Percentiles rank a stretch among this genome's conserved stretches.
Evolutionary conservation across 177 flowering plant genomes (phyloP).

Genomic region (Telopea speciosissima): DNA sequence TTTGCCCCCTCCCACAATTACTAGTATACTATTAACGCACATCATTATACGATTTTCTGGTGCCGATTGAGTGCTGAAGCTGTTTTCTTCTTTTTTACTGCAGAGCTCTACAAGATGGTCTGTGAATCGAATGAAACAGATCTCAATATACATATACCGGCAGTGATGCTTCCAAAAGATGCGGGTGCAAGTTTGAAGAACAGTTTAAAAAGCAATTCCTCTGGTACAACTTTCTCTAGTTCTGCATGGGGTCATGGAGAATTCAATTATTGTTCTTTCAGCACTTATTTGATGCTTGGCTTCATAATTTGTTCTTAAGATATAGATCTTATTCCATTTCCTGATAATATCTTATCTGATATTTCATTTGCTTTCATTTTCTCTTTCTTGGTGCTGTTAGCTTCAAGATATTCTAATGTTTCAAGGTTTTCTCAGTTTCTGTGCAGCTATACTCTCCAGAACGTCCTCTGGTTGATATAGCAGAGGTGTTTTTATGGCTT

Average conservation of each 20-base stretch:
- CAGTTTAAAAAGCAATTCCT: constrained; percentile 34
- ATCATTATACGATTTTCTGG: not conserved
- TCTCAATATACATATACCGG: constrained; percentile 59
- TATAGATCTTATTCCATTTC: not conserved
- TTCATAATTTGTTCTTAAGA: not conserved
- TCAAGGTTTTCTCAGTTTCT: constrained; percentile 39
- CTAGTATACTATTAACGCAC: not conserved
- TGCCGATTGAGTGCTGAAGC: not conserved
- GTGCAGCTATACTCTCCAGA: constrained; percentile 90
- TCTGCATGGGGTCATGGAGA: not conserved
- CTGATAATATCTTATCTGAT: not conserved
- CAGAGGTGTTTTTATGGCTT: constrained; percentile 94
- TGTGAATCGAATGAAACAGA: constrained; percentile 72
- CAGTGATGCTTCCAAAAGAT: constrained; percentile 87
- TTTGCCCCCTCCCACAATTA: not conserved
- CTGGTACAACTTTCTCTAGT: constrained; percentile 33
- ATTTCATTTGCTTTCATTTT: constrained; percentile 2
- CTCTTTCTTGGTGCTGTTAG: not conserved
- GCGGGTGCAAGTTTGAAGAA: constrained; percentile 70
- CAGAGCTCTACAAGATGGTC: constrained; percentile 92
- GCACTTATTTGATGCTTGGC: not conserved
- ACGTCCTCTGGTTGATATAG: constrained; percentile 76
- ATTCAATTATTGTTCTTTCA: not conserved
- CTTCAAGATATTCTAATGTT: constrained; percentile 2
- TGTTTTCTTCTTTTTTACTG: constrained; percentile 14